Evolutionary conservation across 805 yeast genomes (phyloP).

Genomic region (Isabelozyma gotoi): DNA sequence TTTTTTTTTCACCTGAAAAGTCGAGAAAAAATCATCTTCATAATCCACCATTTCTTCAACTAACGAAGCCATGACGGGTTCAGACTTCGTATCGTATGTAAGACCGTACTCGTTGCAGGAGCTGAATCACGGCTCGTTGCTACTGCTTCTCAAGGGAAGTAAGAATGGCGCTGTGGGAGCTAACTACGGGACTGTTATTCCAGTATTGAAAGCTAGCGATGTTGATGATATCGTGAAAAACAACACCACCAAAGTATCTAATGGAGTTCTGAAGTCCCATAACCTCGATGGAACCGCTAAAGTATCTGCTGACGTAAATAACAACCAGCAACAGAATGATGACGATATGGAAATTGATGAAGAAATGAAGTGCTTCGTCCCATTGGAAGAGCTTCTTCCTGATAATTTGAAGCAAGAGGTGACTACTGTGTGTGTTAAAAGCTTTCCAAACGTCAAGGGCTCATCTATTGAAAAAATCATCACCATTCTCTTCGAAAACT

Average conservation of each 20-base stretch:
- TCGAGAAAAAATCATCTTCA: not conserved
- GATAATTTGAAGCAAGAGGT: conserved; percentile 35
- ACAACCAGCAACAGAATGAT: not conserved
- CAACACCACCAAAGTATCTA: not conserved
- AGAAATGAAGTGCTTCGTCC: conserved; percentile 18
- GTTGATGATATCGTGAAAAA: not conserved
- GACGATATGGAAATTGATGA: conserved; percentile 13
- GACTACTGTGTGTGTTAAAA: conserved; percentile 28
- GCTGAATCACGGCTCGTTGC: not conserved
- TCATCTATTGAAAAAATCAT: conserved; percentile 33
- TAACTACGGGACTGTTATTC: not conserved
- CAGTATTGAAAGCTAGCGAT: not conserved
- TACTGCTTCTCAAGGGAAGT: not conserved
- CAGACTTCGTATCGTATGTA: not conserved
- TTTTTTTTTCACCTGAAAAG: not conserved
- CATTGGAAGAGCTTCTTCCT: conserved; percentile 29
- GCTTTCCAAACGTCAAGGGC: conserved; percentile 31
- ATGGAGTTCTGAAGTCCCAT: not conserved
- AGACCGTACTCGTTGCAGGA: not conserved
- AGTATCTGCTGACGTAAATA: not conserved
- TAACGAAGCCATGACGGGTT: not conserved
- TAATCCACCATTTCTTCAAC: not conserved
- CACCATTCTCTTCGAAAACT: conserved; percentile 11
- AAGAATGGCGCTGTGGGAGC: not conserved
- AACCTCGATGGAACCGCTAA: not conserved